A percentile compares a stretch with the other conserved stretches of the same genome.
Conservation (phyloP, 139 green algal genomes). For the Trebouxia sp. region DNA sequence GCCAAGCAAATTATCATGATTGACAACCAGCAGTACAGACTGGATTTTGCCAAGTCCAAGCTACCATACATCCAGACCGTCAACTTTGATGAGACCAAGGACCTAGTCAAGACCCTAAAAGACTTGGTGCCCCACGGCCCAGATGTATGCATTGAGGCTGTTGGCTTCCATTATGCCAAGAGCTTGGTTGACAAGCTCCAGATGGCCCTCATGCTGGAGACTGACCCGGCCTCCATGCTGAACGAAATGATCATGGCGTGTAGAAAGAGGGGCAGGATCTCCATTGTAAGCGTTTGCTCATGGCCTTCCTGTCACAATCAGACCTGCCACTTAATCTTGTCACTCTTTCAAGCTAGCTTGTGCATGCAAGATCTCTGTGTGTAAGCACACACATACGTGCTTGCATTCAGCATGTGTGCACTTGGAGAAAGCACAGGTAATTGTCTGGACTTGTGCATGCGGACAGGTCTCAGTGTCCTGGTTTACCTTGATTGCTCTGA, state of each 20-base stretch:
- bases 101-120: slow-evolving; percentile 37
- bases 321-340: too few relatives aligned
- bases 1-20: slow-evolving; percentile 67
- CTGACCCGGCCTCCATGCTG: slow-evolving; percentile 71
- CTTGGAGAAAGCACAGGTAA: too few relatives aligned
- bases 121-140: slow-evolving; percentile 47
- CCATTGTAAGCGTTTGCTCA: background rate
- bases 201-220: slow-evolving; percentile 64
- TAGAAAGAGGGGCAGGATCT: slow-evolving; percentile 10
- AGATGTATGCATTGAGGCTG: slow-evolving; percentile 74
- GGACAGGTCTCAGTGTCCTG: too few relatives aligned
- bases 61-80: slow-evolving; percentile 53
- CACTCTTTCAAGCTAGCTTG: too few relatives aligned
- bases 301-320: too few relatives aligned
- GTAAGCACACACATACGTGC: too few relatives aligned
- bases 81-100: slow-evolving; percentile 59
- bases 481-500: too few relatives aligned
- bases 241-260: slow-evolving; percentile 74
- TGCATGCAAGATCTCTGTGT: too few relatives aligned
- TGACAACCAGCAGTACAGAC: slow-evolving; percentile 60
- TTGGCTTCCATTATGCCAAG: slow-evolving; percentile 74
- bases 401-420: too few relatives aligned
- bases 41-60: slow-evolving; percentile 47
- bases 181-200: slow-evolving; percentile 52
- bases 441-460: too few relatives aligned